phyloP scores from a whole-genome alignment of 129 eudicot genomes.

The Chrysanthemum seticuspe region DNA sequence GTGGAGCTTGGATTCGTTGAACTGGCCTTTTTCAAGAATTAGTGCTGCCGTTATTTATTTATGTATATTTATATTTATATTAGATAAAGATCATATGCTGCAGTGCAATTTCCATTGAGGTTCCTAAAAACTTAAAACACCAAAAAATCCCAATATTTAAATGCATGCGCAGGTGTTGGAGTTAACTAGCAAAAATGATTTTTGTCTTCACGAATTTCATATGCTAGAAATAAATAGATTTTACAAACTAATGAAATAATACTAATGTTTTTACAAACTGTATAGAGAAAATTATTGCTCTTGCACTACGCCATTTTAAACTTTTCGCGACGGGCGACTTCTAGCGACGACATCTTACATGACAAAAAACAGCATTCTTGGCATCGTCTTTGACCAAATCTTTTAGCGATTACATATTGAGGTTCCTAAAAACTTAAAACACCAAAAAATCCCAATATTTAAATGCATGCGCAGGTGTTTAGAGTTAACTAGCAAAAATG shows the following conservation, averaged over 20 bases:
- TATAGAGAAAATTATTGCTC: too few species aligned
- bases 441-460: slow-evolving; percentile 8
- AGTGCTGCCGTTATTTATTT: slow-evolving; percentile 19
- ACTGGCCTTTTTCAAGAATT: slow-evolving; percentile 9
- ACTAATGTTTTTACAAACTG: too few species aligned
- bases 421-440: background rate
- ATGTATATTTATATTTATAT: background rate
- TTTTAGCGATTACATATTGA: background rate
- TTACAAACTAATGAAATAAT: too few species aligned
- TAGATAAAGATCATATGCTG: slow-evolving; percentile 9
- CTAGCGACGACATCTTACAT: too few species aligned
- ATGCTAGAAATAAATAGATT: too few species aligned
- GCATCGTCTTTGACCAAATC: too few species aligned
- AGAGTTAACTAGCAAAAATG: background rate
- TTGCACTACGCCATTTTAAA: too few species aligned
- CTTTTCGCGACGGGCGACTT: too few species aligned
- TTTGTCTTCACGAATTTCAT: too few species aligned
- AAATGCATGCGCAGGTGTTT: slow-evolving; percentile 29
- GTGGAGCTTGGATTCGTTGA: slow-evolving; percentile 26
- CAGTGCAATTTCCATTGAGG: slow-evolving; percentile 13
- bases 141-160: slow-evolving; percentile 10
- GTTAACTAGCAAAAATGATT: background rate
- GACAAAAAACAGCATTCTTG: too few species aligned
- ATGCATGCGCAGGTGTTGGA: slow-evolving; percentile 29
- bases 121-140: background rate